Conservation (phyloP, 106 monocot genomes). For the Chionographis japonica region DNA sequence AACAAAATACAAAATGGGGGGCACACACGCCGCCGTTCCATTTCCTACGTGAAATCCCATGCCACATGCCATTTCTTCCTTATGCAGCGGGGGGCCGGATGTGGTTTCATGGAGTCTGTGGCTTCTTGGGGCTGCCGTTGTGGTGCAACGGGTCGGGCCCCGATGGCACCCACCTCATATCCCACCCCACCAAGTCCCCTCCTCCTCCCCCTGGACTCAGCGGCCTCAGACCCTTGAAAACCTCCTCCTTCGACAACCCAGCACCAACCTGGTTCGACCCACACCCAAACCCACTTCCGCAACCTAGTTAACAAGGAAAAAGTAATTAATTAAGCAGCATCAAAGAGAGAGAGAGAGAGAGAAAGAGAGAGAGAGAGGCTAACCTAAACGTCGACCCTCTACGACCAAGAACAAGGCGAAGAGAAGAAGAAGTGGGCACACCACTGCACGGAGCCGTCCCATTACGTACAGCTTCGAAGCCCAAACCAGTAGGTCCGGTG, state of each 20-base stretch:
- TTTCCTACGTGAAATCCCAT: no score
- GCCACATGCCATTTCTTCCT: no score
- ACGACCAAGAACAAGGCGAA: no score
- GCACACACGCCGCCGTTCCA: no score
- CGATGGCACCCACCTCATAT: slow-evolving; percentile 50
- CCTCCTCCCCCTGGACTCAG: neutral
- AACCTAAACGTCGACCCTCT: no score
- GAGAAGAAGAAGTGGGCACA: neutral
- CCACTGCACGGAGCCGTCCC: neutral
- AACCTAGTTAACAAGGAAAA: neutral
- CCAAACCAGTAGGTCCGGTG: no score
- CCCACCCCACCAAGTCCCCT: slow-evolving; percentile 19
- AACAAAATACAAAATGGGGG: no score
- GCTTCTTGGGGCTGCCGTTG: slow-evolving; percentile 43
- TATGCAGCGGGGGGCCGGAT: neutral
- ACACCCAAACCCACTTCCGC: slow-evolving; percentile 5
- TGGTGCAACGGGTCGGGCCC: slow-evolving; percentile 70
- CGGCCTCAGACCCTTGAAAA: slow-evolving; percentile 9
- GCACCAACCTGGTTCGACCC: neutral
- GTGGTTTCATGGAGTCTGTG: slow-evolving; percentile 34
- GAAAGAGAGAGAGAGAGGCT: neutral
- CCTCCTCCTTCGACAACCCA: slow-evolving; percentile 4
- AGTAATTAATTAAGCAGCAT: neutral
- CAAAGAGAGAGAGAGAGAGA: neutral
- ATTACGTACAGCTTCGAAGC: no score